A percentile compares a stretch with the other conserved stretches of the same genome.
Conservation (phyloP, 805 yeast species). For the Candida qinlingensis region DNA sequence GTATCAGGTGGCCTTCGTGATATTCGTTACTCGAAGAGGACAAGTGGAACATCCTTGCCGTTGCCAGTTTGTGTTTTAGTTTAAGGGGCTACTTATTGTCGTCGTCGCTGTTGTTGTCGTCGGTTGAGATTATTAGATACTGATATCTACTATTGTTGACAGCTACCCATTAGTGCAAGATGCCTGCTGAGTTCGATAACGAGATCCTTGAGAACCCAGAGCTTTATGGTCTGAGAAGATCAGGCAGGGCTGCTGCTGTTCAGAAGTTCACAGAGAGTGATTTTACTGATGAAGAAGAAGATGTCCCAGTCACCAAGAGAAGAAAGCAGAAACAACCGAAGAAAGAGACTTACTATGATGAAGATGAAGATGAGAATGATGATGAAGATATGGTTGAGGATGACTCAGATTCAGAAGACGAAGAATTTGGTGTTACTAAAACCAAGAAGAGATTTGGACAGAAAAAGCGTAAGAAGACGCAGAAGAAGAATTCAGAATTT, state of each 20-base stretch:
- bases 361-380: conserved; percentile 21
- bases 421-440: conserved; percentile 31
- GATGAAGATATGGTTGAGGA: conserved; percentile 26
- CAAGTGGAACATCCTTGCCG: neutral
- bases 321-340: conserved; percentile 25
- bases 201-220: conserved; percentile 71
- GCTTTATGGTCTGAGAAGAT: conserved; percentile 76
- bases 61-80: neutral
- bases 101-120: conserved; percentile 1
- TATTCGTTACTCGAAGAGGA: too few species aligned
- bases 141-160: neutral
- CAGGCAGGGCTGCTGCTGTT: conserved; percentile 34
- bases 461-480: conserved; percentile 16
- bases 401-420: conserved; percentile 33
- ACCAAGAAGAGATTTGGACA: conserved; percentile 22
- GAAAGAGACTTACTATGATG: conserved; percentile 7
- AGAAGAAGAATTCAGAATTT: conserved; percentile 15
- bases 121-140: neutral
- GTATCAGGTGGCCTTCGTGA: neutral
- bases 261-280: conserved; percentile 16
- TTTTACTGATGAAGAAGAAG: conserved; percentile 24
- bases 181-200: conserved; percentile 32
- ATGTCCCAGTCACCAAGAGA: conserved; percentile 16
- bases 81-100: neutral
- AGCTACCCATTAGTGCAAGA: neutral